Conservation (phyloP, 768 basidiomycete species). For the Hortiboletus campestris region DNA sequence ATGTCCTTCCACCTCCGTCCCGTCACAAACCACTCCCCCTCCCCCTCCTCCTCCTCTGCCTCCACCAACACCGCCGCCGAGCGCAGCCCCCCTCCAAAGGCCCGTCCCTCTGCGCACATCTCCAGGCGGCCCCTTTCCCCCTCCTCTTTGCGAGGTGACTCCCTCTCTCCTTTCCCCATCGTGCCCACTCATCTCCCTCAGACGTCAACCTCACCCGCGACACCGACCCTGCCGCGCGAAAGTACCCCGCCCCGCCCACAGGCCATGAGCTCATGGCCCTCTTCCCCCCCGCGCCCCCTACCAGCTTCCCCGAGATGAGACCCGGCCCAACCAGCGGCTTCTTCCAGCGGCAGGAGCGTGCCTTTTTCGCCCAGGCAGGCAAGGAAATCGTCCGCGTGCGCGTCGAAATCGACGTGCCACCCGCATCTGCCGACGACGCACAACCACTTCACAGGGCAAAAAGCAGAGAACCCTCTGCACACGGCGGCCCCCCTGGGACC, state of each 20-base stretch:
- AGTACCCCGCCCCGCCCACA: constrained; percentile 73
- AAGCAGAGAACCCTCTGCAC: constrained; percentile 24
- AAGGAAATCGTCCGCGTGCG: constrained; percentile 75
- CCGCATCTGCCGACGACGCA: constrained; percentile 12
- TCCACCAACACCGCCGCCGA: constrained; percentile 47
- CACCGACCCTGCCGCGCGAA: constrained; percentile 48
- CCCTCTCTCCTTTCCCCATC: neutral
- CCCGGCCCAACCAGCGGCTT: constrained; percentile 68
- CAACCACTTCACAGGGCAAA: constrained; percentile 26
- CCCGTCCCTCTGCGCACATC: constrained; percentile 9
- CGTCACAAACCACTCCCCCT: constrained; percentile 45
- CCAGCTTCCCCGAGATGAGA: constrained; percentile 51
- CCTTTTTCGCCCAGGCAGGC: constrained; percentile 77
- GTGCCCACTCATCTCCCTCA: constrained; percentile 29
- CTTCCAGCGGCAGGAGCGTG: constrained; percentile 74
- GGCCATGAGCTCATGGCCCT: constrained; percentile 85
- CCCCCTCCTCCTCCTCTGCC: constrained; percentile 55
- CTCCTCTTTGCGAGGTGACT: constrained; percentile 56
- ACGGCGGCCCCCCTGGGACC: constrained; percentile 23
- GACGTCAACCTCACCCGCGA: constrained; percentile 65
- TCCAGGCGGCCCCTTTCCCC: constrained; percentile 63
- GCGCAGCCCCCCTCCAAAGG: constrained; percentile 36
- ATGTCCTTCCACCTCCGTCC: constrained; percentile 58
- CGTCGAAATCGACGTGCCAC: constrained; percentile 61
- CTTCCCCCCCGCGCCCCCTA: constrained; percentile 71